A percentile compares a stretch with the other conserved stretches of the same genome.
These are phyloP conservation scores for Cadophora luteo-olivacea DNA, from an alignment of 2,329 filamentous ascomycete species.

Conservation along the genomic window DNA sequence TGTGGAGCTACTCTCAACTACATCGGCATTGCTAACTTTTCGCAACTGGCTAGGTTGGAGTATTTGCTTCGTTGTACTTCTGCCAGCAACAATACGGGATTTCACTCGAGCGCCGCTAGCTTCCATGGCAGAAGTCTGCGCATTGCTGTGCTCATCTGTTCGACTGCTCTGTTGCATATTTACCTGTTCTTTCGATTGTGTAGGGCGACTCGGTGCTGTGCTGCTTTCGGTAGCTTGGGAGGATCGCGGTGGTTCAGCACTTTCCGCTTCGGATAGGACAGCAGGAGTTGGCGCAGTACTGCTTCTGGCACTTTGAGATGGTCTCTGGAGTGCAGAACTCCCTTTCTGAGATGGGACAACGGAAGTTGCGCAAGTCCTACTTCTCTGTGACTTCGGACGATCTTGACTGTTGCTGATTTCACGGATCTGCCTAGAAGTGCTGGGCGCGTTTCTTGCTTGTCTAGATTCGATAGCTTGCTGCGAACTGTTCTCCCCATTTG, in stretches of 20 bases:
- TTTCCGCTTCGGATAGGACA: not conserved
- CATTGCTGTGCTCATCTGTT: not conserved
- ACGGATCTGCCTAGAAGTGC: not conserved
- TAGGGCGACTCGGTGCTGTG: not conserved
- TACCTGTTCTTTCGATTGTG: not conserved
- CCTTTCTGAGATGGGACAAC: not conserved
- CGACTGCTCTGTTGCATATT: not conserved
- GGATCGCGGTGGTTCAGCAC: not conserved
- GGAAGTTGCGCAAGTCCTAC: not conserved
- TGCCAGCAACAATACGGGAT: not conserved
- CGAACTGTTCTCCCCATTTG: not conserved
- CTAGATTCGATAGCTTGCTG: not conserved
- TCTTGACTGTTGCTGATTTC: not conserved
- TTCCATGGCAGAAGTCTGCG: not conserved
- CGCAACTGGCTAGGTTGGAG: slow-evolving; percentile 1
- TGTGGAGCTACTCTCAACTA: not conserved
- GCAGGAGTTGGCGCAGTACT: not conserved
- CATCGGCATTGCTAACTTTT: not conserved
- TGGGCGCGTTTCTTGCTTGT: not conserved
- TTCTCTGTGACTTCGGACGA: not conserved
- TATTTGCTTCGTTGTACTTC: not conserved
- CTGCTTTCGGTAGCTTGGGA: not conserved
- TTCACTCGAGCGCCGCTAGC: not conserved
- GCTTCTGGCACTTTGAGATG: not conserved
- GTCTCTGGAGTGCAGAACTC: not conserved